Evolutionary conservation across 1,139 yeast genomes (phyloP).

Genomic region (Geotrichum citri-aurantii): DNA sequence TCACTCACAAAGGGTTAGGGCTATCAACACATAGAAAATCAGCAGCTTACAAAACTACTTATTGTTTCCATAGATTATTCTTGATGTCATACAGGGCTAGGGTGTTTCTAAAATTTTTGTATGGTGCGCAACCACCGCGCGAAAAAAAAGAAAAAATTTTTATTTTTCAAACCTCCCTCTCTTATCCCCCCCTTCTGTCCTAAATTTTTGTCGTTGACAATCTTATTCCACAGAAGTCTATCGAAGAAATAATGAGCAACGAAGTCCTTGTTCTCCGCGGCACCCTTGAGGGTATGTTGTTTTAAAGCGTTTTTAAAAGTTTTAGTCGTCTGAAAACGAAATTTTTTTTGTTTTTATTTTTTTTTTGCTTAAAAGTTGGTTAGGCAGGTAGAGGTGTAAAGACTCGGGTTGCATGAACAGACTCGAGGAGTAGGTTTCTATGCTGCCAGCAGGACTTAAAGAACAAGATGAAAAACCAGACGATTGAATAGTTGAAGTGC

Average conservation of each 20-base stretch:
- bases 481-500: background rate
- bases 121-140: background rate
- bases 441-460: background rate
- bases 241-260: constrained; percentile 29
- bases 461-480: background rate
- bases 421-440: background rate
- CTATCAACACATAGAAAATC: background rate
- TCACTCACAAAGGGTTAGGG: background rate
- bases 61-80: background rate
- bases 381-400: background rate
- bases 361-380: background rate
- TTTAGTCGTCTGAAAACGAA: background rate
- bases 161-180: background rate
- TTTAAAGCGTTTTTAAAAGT: background rate
- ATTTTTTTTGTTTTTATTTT: background rate
- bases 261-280: constrained; percentile 99
- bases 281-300: constrained; percentile 68
- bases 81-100: background rate
- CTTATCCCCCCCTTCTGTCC: constrained; percentile 1
- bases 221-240: constrained; percentile 7
- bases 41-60: background rate
- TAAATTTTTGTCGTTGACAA: constrained; percentile 6
- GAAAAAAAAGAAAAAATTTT: constrained; percentile 5
- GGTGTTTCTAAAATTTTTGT: background rate
- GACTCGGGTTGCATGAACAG: background rate